Conservation (phyloP, 768 basidiomycete species). For the Lentinula sp. region DNA sequence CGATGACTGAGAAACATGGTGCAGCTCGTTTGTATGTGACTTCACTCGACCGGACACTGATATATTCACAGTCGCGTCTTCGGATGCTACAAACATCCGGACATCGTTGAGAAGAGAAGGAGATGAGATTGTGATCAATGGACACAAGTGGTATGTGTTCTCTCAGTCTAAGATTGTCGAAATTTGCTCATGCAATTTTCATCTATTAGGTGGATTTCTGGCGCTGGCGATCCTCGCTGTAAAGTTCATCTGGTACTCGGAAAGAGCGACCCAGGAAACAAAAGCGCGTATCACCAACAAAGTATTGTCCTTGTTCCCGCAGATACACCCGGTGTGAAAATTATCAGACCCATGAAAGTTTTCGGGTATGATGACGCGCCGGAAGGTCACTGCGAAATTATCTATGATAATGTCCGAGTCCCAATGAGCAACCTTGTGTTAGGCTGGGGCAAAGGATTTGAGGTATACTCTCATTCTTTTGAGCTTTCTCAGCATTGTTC, state of each 20-base stretch:
- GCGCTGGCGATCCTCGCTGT: conserved; percentile 90
- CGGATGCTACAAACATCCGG: conserved; percentile 92
- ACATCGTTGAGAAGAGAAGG: conserved; percentile 83
- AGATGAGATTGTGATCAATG: conserved; percentile 86
- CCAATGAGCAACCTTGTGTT: conserved; percentile 77
- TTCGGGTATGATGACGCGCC: conserved; percentile 95
- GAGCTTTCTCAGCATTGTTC: not conserved
- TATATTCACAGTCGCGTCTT: conserved; percentile 65
- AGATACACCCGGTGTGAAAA: conserved; percentile 76
- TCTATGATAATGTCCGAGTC: conserved; percentile 91
- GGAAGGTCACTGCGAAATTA: conserved; percentile 93
- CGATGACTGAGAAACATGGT: conserved; percentile 97
- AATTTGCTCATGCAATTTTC: not conserved
- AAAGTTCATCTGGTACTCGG: conserved; percentile 92
- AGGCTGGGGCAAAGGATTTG: conserved; percentile 95
- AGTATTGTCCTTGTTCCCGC: conserved; percentile 94
- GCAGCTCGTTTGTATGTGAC: conserved; percentile 10
- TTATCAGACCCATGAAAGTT: conserved; percentile 90
- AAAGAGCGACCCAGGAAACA: conserved; percentile 84
- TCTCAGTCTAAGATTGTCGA: not conserved
- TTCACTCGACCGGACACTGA: not conserved
- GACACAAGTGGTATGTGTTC: conserved; percentile 81
- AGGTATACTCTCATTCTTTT: conserved; percentile 36
- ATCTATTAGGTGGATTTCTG: conserved; percentile 84
- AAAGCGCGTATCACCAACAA: conserved; percentile 75